A percentile compares a stretch with the other conserved stretches of the same genome.
Conservation (phyloP, 2,329 filamentous ascomycete species). For the Trichoderma koningiopsis region DNA sequence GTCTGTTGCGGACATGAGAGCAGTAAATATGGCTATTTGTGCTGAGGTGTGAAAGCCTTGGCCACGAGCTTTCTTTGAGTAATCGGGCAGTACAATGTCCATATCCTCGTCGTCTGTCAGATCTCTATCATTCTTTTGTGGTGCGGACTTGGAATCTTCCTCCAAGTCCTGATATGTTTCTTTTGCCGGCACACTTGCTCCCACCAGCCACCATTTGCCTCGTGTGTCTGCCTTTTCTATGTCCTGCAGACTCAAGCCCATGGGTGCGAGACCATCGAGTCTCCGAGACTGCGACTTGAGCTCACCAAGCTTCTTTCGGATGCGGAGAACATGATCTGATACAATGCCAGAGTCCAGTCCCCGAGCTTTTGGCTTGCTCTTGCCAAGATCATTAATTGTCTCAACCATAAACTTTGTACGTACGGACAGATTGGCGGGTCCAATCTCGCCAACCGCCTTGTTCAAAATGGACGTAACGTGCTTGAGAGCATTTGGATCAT, state of each 20-base stretch:
- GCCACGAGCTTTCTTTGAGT: slow-evolving; percentile 70
- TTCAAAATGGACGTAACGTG: slow-evolving; percentile 83
- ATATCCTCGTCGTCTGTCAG: slow-evolving; percentile 49
- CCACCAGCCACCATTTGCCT: slow-evolving; percentile 98
- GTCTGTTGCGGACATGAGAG: slow-evolving; percentile 83
- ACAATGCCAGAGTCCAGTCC: slow-evolving; percentile 70
- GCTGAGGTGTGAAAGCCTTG: slow-evolving; percentile 87
- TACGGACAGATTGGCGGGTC: slow-evolving; percentile 73
- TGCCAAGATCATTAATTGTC: slow-evolving; percentile 90
- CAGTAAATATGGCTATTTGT: slow-evolving; percentile 87
- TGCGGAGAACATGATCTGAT: slow-evolving; percentile 80
- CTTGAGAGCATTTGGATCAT: slow-evolving; percentile 85
- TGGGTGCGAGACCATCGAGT: slow-evolving; percentile 76
- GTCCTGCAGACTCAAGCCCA: slow-evolving; percentile 79
- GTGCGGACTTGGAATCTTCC: slow-evolving; percentile 28
- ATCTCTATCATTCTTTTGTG: slow-evolving; percentile 30
- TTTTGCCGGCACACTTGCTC: slow-evolving; percentile 76
- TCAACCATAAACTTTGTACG: slow-evolving; percentile 98
- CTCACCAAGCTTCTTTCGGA: slow-evolving; percentile 84
- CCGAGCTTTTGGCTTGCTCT: slow-evolving; percentile 83
- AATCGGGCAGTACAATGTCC: slow-evolving; percentile 62
- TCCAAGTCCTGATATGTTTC: slow-evolving; percentile 21
- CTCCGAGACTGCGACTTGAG: slow-evolving; percentile 60
- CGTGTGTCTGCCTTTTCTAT: slow-evolving; percentile 81
- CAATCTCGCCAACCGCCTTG: slow-evolving; percentile 66